A percentile compares a stretch with the other conserved stretches of the same genome.
Conservation (phyloP, 108 stramenopile genomes). For the Cyclostephanos tholiformis region DNA sequence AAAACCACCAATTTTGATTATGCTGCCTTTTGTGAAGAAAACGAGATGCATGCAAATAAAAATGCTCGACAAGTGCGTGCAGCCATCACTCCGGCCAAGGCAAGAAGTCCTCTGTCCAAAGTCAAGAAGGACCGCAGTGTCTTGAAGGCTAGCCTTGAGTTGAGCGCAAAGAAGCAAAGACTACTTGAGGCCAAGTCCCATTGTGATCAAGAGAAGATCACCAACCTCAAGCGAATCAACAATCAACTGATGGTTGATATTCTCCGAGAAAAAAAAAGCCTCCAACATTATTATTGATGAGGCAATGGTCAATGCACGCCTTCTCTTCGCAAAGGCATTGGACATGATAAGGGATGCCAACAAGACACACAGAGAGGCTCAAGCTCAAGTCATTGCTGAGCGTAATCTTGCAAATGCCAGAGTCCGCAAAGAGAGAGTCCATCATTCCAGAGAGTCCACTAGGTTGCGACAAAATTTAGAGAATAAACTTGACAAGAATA, state of each 20-base stretch:
- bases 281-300: too few species aligned
- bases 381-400: too few species aligned
- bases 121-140: background rate
- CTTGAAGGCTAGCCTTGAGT: background rate
- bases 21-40: background rate
- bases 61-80: background rate
- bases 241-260: background rate
- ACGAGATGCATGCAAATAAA: background rate
- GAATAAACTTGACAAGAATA: too few species aligned
- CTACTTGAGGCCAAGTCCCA: background rate
- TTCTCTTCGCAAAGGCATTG: too few species aligned
- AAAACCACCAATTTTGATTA: slow-evolving; percentile 3
- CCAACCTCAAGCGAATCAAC: background rate
- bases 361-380: too few species aligned
- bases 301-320: too few species aligned
- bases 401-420: too few species aligned
- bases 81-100: background rate
- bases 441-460: too few species aligned
- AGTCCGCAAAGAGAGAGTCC: too few species aligned
- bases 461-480: too few species aligned
- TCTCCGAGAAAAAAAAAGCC: background rate
- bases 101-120: slow-evolving; percentile 1
- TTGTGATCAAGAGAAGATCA: background rate
- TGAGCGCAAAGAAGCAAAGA: background rate
- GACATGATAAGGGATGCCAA: too few species aligned